A percentile compares a stretch with the other conserved stretches of the same genome.
Conservation (phyloP, 768 basidiomycete species). For the Mycena sanguinolenta region DNA sequence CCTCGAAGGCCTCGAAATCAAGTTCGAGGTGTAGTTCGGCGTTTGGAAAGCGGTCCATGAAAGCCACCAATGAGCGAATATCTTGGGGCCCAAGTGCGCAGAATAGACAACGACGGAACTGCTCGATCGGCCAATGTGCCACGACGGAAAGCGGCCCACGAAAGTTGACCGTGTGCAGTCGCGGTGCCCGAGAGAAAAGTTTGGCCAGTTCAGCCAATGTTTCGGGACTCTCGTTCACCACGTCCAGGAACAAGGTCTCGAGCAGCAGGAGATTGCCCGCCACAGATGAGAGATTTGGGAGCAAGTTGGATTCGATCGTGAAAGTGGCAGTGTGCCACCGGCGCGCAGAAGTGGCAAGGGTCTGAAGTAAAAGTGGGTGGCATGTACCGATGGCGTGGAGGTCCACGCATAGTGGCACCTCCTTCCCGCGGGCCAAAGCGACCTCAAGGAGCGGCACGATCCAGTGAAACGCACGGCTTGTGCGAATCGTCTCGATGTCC, state of each 20-base stretch:
- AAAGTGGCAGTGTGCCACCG: constrained; percentile 13
- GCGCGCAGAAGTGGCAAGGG: neutral
- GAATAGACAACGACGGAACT: neutral
- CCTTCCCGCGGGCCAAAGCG: constrained; percentile 4
- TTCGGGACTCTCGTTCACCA: neutral
- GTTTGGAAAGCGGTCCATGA: neutral
- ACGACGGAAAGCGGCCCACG: neutral
- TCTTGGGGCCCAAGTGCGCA: neutral
- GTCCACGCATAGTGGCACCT: constrained; percentile 5
- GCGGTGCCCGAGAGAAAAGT: constrained; percentile 1
- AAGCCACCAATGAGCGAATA: neutral
- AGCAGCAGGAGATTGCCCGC: constrained; percentile 10
- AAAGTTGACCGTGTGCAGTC: neutral
- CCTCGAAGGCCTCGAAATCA: neutral
- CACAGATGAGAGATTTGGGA: neutral
- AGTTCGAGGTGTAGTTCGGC: neutral
- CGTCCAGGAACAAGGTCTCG: constrained; percentile 1
- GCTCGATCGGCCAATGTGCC: constrained; percentile 9
- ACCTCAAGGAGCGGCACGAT: neutral
- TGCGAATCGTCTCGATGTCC: neutral
- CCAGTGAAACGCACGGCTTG: neutral
- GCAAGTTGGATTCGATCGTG: neutral
- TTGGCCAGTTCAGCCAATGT: neutral
- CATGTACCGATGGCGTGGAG: neutral
- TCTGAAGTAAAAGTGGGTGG: neutral